Base-by-base conservation (phyloP, 257 asterid genomes). In the Jaltomata sinuosa region DNA sequence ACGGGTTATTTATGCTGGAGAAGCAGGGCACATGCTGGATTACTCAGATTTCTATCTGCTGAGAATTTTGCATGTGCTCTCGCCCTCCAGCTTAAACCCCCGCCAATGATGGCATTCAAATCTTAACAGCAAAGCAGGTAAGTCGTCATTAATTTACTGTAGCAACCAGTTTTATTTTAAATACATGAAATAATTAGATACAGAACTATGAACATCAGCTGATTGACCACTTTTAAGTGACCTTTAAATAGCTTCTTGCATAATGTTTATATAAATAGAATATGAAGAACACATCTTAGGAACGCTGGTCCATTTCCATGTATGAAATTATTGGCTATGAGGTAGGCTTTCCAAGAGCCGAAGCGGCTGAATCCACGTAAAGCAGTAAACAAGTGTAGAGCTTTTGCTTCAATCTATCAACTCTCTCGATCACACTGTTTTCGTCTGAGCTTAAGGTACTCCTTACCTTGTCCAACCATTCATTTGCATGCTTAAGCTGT, bases 311-410 rank as follows among this genome's bases (percentile, higher is more conserved):
- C 79, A 71, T 71, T 71, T 71, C 81, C 40, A 25, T n/a, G n/a
- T n/a, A n/a, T 47, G 55, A 76, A 42, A 74, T 76, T 25, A 76
- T 47, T 74, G 38, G 0, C 80, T 72, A 53, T 54, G 84, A 83
- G 88, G 85, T 69, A 21, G 65, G 38, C 77, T 84, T 90, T 91
- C 85, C 95, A 84, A 96, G 86, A 84, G 98, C 97, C 85, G 90
- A 85, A 34, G 99, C 95, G 21, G 97, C 98, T 47, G 95, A 92
- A 87, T 93, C 97, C 62, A 93, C 90, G 50, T 94, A 94, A 85
- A 89, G 83, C 61, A 94, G 93, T 94, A 96, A 90, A 55, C 97
- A 96, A 5, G 92, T 83, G 83, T 96, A 94, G 21, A 94, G 90
- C 83, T 94, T 94, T 65, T 93, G 92, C 93, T 96, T 96, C 95